phyloP scores from a whole-genome alignment of 2,329 filamentous ascomycete genomes.

The Nemania serpens region DNA sequence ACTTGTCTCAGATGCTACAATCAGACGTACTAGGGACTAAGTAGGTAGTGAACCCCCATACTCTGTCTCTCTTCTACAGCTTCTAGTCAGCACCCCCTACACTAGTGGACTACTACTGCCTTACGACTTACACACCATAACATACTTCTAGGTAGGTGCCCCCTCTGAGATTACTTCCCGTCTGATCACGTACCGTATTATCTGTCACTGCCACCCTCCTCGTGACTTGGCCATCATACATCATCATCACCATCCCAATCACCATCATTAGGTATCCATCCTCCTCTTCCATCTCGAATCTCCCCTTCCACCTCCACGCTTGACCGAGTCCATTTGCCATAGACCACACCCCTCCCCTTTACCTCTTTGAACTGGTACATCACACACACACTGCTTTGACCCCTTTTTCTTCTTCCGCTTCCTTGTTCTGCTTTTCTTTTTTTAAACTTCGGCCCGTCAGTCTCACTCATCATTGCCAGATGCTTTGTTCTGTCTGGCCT shows the following conservation, averaged over 20 bases:
- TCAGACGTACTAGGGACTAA: too few species aligned
- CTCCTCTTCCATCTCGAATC: background rate
- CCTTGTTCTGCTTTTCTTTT: too few species aligned
- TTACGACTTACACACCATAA: too few species aligned
- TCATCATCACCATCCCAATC: background rate
- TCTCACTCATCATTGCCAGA: background rate
- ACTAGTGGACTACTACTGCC: too few species aligned
- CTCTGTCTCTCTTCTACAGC: too few species aligned
- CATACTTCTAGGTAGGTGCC: too few species aligned
- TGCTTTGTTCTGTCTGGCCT: background rate
- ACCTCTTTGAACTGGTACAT: background rate
- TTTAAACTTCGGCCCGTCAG: background rate
- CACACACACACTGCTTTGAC: background rate
- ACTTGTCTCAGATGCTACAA: too few species aligned
- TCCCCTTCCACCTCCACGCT: background rate
- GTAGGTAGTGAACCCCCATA: too few species aligned
- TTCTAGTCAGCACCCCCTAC: too few species aligned
- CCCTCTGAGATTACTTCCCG: too few species aligned
- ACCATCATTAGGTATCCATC: background rate
- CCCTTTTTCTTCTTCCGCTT: background rate
- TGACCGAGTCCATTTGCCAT: background rate
- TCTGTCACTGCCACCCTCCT: slow-evolving; percentile 11
- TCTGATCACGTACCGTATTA: too few species aligned
- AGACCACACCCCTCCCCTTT: background rate
- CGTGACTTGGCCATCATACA: slow-evolving; percentile 14